Conservation (phyloP, 495 filamentous ascomycete genomes). For the Aspergillus taichungensis region DNA sequence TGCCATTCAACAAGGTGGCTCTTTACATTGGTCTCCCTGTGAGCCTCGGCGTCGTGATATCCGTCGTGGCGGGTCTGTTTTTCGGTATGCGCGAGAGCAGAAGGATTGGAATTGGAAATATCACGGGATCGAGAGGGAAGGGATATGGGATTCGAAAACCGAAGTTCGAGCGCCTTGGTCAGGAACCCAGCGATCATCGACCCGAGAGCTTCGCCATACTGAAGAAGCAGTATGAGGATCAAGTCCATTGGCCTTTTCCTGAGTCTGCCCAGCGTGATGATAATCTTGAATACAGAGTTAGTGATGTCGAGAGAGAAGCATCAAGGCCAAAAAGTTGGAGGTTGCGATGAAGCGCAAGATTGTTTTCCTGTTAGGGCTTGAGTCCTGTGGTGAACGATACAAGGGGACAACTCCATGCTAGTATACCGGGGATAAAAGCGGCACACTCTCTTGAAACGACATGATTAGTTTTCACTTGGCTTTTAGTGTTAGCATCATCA, state of each 20-base stretch:
- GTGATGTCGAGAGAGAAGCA: neutral
- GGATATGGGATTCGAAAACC: constrained; percentile 17
- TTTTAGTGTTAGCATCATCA: no score
- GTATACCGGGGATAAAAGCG: no score
- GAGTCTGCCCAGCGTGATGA: no score
- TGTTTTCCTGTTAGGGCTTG: no score
- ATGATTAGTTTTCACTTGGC: no score
- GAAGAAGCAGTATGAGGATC: neutral
- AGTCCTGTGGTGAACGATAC: no score
- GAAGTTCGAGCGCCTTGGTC: constrained; percentile 6
- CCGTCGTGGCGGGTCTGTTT: constrained; percentile 14
- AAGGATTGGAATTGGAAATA: constrained; percentile 8
- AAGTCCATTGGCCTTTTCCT: neutral
- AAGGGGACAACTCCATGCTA: no score
- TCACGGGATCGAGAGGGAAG: constrained; percentile 9
- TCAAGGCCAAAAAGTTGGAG: no score
- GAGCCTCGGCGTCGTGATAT: constrained; percentile 12
- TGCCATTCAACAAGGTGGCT: constrained; percentile 17
- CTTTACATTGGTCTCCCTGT: constrained; percentile 18
- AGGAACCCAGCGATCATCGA: neutral
- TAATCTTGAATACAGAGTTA: neutral
- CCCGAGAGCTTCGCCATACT: no score
- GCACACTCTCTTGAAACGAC: no score
- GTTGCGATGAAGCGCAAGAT: no score
- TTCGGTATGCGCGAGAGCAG: constrained; percentile 19